These are phyloP conservation scores for Beauveria caledonica DNA, from an alignment of 2,329 filamentous ascomycete species.

Conservation along the genomic window DNA sequence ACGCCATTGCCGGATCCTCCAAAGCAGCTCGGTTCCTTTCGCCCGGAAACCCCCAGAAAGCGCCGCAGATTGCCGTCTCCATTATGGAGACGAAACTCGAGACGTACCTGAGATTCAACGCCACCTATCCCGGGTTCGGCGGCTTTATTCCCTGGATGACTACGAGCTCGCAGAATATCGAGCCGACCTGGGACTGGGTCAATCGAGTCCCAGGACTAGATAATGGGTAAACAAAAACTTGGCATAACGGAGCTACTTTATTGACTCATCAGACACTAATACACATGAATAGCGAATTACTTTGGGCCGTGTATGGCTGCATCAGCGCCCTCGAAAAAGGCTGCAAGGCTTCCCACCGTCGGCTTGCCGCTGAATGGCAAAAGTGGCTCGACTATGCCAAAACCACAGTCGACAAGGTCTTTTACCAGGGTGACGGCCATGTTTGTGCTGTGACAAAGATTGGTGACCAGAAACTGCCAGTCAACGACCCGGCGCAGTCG, in stretches of 20 bases:
- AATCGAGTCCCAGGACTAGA: conserved; percentile 32
- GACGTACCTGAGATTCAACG: conserved; percentile 32
- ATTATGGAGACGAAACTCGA: conserved; percentile 31
- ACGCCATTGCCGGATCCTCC: conserved; percentile 28
- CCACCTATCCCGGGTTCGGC: conserved; percentile 32
- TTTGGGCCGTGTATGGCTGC: conserved; percentile 34
- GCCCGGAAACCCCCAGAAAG: conserved; percentile 23
- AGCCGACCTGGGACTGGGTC: conserved; percentile 29
- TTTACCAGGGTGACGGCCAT: conserved; percentile 28
- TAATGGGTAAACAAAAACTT: conserved; percentile 24
- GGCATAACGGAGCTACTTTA: too few species aligned
- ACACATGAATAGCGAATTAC: conserved; percentile 23
- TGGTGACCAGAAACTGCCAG: conserved; percentile 24
- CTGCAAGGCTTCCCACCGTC: conserved; percentile 14
- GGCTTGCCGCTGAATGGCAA: conserved; percentile 29
- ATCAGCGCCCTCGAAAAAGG: conserved; percentile 28
- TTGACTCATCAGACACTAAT: neutral
- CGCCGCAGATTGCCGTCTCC: conserved; percentile 24
- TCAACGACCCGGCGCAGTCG: conserved; percentile 20
- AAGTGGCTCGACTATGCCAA: conserved; percentile 33
- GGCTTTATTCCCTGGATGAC: conserved; percentile 33
- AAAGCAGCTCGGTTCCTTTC: conserved; percentile 32
- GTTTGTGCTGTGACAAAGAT: conserved; percentile 32
- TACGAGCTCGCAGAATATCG: conserved; percentile 21
- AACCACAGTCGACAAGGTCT: conserved; percentile 27